These are phyloP conservation scores for Paraphoma chrysanthemicola DNA, from an alignment of 2,329 filamentous ascomycete species.

Conservation along the genomic window DNA sequence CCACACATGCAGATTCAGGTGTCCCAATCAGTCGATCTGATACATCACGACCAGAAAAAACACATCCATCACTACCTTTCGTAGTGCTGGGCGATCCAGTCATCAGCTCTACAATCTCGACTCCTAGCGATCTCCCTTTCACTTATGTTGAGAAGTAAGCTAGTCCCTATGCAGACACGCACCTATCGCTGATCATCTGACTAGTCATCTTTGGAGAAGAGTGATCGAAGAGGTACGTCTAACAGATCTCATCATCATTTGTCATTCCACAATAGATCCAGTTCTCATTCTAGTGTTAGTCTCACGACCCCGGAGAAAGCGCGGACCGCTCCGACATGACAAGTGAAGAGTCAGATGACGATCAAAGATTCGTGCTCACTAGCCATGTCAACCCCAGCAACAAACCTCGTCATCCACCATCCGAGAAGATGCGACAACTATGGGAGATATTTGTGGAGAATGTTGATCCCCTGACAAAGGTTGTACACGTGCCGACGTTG, in stretches of 20 bases:
- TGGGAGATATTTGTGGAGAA: conserved; percentile 72
- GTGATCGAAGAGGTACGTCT: conserved; percentile 70
- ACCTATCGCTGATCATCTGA: conserved; percentile 53
- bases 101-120: not conserved
- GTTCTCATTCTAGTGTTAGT: not conserved
- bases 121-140: not conserved
- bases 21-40: not conserved
- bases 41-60: not conserved
- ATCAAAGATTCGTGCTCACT: conserved; percentile 51
- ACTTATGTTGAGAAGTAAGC: conserved; percentile 70
- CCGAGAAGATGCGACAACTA: conserved; percentile 69
- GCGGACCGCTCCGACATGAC: conserved; percentile 65
- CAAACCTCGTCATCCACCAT: conserved; percentile 65
- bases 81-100: too few relatives aligned
- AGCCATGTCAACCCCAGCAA: conserved; percentile 54
- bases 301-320: conserved; percentile 30
- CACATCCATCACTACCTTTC: not conserved
- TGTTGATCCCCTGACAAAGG: conserved; percentile 18
- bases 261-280: too few relatives aligned
- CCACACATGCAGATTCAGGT: not conserved
- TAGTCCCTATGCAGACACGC: conserved; percentile 72
- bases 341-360: conserved; percentile 67
- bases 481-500: conserved; percentile 16
- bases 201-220: conserved; percentile 74
- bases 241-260: too few relatives aligned